Evolutionary conservation across 768 basidiomycete genomes (phyloP), one percentile per base, ranked within the genome.

Genomic region (Boletales sp.): DNA sequence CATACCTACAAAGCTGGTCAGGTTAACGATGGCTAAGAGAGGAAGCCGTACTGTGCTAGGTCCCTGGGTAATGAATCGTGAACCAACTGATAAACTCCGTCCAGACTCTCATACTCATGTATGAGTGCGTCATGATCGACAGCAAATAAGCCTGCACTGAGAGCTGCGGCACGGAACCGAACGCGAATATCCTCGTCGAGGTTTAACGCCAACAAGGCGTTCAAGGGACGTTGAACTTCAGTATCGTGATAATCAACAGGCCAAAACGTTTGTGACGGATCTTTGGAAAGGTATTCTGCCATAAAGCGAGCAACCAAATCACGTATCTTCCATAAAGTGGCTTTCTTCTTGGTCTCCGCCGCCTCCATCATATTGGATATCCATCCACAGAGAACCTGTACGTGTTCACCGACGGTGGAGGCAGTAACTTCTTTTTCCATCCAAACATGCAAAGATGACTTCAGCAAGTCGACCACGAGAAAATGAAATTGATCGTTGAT

Each of bases 151-250:
- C 73, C 73, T 30, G 83, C 77, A 46, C 74, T 82, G n/a, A 79
- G 66, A 13, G 75, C 70, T 1, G 86, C 86, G 2, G 78, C 79
- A 30, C 89, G 83, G 62, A 93, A 87, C 14, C 95, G 83, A 41
- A 96, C 87, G 31, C 93, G 81, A 17, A 88, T 82, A 62, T 98
- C 94, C 36, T 72, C 67, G 65, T 98, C 89, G n/a, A 68, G 60
- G 18, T 75, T 76, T 57, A 90, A 57, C 25, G 63, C 62, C 11
- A 80, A 79, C 32, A 90, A 72, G 31, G 82, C 62, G 57, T 56
- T 53, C 46, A 74, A 60, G 12, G 85, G 79, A 53, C 73, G 57
- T 14, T 56, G 51, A n/a, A 66, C 52, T 12, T 57, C 56, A 12
- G 63, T 53, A 0, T 70, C 69, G 18, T 67, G 54, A 37, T 61